A percentile compares a stretch with the other conserved stretches of the same genome.
These are phyloP conservation scores for Colletotrichum lentis DNA, from an alignment of 2,329 filamentous ascomycete species.

Conservation along the genomic window DNA sequence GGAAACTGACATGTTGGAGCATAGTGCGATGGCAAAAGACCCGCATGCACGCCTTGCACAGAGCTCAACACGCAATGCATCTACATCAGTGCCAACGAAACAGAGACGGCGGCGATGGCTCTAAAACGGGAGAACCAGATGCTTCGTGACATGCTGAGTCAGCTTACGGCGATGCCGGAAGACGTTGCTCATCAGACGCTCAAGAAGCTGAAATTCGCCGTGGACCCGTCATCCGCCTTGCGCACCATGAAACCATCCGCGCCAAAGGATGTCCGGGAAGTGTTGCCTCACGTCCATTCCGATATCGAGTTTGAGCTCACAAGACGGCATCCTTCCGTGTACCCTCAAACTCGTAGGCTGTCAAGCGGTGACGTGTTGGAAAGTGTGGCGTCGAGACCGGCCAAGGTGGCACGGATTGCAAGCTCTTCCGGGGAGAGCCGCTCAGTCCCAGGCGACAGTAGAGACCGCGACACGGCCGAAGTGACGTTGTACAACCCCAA, in stretches of 20 bases:
- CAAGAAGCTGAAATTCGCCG: constrained; percentile 38
- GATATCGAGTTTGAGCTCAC: constrained; percentile 33
- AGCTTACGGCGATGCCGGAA: constrained; percentile 40
- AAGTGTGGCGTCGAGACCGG: constrained; percentile 8
- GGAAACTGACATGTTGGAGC: constrained; percentile 12
- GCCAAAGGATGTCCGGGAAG: constrained; percentile 10
- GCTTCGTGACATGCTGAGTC: constrained; percentile 41
- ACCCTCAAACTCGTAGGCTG: constrained; percentile 19
- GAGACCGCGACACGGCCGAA: constrained; percentile 1
- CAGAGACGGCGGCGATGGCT: constrained; percentile 33
- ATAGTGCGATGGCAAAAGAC: constrained; percentile 40
- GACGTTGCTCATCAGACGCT: constrained; percentile 38
- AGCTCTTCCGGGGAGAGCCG: constrained; percentile 4
- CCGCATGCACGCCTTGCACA: constrained; percentile 38
- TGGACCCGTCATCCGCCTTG: constrained; percentile 37
- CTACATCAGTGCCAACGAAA: constrained; percentile 38
- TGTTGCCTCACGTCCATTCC: constrained; percentile 28
- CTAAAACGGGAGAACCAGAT: constrained; percentile 34
- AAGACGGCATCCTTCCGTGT: constrained; percentile 24
- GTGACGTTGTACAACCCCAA: not conserved
- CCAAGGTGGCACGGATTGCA: constrained; percentile 23
- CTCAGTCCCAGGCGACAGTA: constrained; percentile 1
- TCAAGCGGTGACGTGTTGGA: not conserved
- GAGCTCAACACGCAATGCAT: constrained; percentile 34
- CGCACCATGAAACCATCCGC: constrained; percentile 22